Evolutionary conservation across 2,329 filamentous ascomycete genomes (phyloP), one percentile per base, ranked within the genome.

Genomic region (Blastomyces silverae): DNA sequence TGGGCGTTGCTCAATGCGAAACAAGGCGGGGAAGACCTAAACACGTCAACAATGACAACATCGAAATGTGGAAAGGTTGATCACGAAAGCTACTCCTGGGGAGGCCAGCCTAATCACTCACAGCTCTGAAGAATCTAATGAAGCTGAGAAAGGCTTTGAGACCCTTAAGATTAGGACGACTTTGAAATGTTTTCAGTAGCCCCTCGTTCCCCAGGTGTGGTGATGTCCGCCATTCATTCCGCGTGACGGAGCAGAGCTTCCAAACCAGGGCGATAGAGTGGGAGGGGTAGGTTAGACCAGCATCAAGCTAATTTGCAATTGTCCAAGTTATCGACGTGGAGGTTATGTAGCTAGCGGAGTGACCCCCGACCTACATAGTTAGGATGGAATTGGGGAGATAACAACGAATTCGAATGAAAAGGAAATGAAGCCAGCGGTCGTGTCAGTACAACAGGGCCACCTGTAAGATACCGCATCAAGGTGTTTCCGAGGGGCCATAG

Each of bases 361-460:
- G 37, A 42, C n/a, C 1, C 3, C 5, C 15, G 15, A n/a, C 28
- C 3, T 13, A 61, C 13, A 4, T 44, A 2, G 11, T 5, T 17
- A 37, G 44, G 34, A 61, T 50, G 42, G 58, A 28, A 25, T 58
- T 44, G 5, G 34, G 34, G 34, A 37, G 34, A 37, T 1, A 42
- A 50, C 25, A 62, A 62, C 20, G 15, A 53, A 62, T 42, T 37
- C 34, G 20, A 55, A 28, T 20, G 46, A 48, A 50, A 37, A n/a
- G 44, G 11, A 53, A 58, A 37, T 37, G 31, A 34, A 37, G 60
- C 28, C 25, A n/a, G 25, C 48, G 10, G 25, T 53, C 28, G 28
- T 25, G 44, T 46, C 39, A 59, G 42, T 42, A 63, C 39, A 58
- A 64, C 52, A 39, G 25, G 65, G 65, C 65, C 63, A 66, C 65